phyloP scores from a whole-genome alignment of 257 asterid genomes.

The Jaltomata sinuosa region DNA sequence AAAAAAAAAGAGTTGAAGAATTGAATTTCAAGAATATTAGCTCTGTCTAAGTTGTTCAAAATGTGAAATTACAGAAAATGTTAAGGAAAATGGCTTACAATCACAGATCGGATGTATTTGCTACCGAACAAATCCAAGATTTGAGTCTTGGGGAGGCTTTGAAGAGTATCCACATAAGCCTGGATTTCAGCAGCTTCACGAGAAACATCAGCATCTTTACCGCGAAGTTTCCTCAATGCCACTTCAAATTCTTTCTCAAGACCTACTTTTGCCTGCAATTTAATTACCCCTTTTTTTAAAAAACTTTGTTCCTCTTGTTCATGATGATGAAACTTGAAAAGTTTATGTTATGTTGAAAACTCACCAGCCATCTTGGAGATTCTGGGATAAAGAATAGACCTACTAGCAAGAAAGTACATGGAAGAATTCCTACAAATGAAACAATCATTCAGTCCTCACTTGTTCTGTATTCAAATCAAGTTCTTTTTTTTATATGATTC shows the following conservation, averaged over 20 bases:
- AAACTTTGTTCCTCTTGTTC: not conserved
- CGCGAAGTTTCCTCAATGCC: conserved; percentile 59
- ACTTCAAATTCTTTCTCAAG: conserved; percentile 47
- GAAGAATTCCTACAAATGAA: conserved; percentile 50
- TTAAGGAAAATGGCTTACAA: conserved; percentile 30
- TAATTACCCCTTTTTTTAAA: not conserved
- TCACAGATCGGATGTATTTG: conserved; percentile 55
- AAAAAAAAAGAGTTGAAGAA: not conserved
- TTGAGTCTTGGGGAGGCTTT: conserved; percentile 44
- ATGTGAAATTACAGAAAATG: not conserved
- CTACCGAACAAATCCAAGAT: conserved; percentile 40
- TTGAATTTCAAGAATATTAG: not conserved
- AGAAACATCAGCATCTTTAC: conserved; percentile 47
- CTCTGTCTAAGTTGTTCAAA: not conserved
- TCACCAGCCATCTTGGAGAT: conserved; percentile 97
- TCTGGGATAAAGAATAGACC: conserved; percentile 81
- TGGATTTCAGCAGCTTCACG: conserved; percentile 71
- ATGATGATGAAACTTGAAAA: not conserved
- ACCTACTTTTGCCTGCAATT: conserved; percentile 74
- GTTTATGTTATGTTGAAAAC: conserved; percentile 3
- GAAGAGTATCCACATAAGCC: conserved; percentile 39
- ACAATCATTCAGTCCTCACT: not conserved
- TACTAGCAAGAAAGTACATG: conserved; percentile 51
- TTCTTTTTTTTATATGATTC: not conserved
- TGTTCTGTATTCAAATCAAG: not conserved